phyloP scores from a whole-genome alignment of 2,329 filamentous ascomycete genomes.

The Pseudogymnoascus sp. region DNA sequence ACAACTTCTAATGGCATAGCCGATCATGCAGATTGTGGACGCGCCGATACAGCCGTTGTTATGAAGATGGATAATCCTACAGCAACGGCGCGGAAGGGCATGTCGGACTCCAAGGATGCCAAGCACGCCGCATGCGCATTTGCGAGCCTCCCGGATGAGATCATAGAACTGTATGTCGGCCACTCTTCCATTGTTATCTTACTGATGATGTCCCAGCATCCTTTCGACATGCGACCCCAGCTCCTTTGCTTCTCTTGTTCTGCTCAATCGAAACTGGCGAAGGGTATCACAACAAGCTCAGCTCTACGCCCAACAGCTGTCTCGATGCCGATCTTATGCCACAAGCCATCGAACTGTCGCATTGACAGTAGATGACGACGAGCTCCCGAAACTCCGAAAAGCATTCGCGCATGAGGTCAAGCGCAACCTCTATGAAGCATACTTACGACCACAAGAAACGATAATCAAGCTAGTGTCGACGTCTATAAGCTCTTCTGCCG shows the following conservation, averaged over 20 bases:
- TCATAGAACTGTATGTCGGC: constrained; percentile 58
- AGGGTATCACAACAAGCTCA: constrained; percentile 54
- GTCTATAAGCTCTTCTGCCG: constrained; percentile 70
- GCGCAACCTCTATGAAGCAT: constrained; percentile 70
- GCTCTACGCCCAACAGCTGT: constrained; percentile 56
- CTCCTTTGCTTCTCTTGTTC: constrained; percentile 58
- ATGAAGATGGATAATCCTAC: neutral
- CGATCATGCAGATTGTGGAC: neutral
- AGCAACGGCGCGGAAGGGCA: neutral
- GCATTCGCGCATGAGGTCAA: constrained; percentile 65
- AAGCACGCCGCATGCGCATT: constrained; percentile 35
- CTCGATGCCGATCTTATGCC: constrained; percentile 52
- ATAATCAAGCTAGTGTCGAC: constrained; percentile 75
- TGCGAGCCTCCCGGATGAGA: constrained; percentile 56
- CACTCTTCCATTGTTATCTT: constrained; percentile 13
- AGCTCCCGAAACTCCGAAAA: constrained; percentile 53
- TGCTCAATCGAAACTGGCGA: constrained; percentile 60
- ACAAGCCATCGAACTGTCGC: constrained; percentile 36
- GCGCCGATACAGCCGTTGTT: neutral
- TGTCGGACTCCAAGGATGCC: neutral
- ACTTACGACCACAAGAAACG: constrained; percentile 61
- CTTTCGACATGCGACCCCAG: constrained; percentile 35
- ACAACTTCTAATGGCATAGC: constrained; percentile 1
- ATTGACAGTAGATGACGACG: constrained; percentile 37
- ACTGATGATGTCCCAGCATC: constrained; percentile 9